These are phyloP conservation scores for Salvia splendens DNA, from an alignment of 257 asterid species.

Conservation along the genomic window DNA sequence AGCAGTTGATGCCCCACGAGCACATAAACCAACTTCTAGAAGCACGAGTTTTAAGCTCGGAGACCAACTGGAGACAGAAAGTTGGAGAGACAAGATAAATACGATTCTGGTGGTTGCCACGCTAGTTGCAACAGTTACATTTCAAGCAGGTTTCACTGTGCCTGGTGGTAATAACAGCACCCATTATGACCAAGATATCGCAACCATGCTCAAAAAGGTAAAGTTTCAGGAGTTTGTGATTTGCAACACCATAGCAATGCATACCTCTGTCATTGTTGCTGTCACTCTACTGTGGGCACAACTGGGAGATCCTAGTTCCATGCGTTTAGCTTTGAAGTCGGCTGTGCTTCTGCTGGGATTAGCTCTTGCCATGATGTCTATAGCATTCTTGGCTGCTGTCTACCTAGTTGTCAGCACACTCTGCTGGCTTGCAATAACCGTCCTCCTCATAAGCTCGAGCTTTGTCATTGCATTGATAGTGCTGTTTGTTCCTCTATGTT, in stretches of 20 bases:
- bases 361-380: conserved; percentile 49
- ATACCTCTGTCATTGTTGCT: conserved; percentile 46
- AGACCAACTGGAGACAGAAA: conserved; percentile 40
- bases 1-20: conserved; percentile 43
- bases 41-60: conserved; percentile 27
- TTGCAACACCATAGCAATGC: conserved; percentile 52
- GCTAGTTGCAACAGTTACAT: conserved; percentile 53
- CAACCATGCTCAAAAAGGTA: conserved; percentile 44
- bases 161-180: conserved; percentile 52
- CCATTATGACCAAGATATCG: conserved; percentile 44
- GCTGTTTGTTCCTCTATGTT: conserved; percentile 41
- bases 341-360: conserved; percentile 48
- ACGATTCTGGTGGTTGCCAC: conserved; percentile 53
- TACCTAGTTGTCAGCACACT: conserved; percentile 52
- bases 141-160: conserved; percentile 50
- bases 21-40: conserved; percentile 32
- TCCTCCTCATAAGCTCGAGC: conserved; percentile 41
- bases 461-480: conserved; percentile 30
- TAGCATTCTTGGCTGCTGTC: conserved; percentile 50
- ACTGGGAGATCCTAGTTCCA: conserved; percentile 44
- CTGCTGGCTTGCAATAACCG: conserved; percentile 48
- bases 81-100: conserved; percentile 52
- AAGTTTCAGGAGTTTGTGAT: conserved; percentile 50
- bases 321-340: conserved; percentile 38
- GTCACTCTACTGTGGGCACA: conserved; percentile 59